phyloP scores from a whole-genome alignment of 1,139 yeast species.

The Insectozyma bohioensis region DNA sequence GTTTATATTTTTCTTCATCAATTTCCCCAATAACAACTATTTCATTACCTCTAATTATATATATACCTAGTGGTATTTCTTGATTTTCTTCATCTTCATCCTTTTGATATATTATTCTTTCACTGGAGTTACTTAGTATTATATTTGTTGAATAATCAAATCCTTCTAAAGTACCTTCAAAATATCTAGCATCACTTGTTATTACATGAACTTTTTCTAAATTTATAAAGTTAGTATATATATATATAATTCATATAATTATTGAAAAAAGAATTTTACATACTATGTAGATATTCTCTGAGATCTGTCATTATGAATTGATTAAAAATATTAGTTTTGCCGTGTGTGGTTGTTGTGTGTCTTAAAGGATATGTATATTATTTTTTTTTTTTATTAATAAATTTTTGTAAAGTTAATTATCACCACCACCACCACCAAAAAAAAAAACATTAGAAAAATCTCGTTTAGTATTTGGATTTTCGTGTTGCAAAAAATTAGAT shows the following conservation, averaged over 20 bases:
- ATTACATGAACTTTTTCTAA: slow-evolving; percentile 64
- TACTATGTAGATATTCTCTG: slow-evolving; percentile 39
- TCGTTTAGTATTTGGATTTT: background rate
- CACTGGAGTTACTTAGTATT: slow-evolving; percentile 60
- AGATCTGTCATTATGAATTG: slow-evolving; percentile 34
- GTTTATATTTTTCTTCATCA: slow-evolving; percentile 50
- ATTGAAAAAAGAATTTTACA: too few relatives aligned
- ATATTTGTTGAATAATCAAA: slow-evolving; percentile 81
- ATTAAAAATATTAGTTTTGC: slow-evolving; percentile 5
- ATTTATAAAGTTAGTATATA: slow-evolving; percentile 26
- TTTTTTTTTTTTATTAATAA: background rate
- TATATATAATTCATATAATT: too few relatives aligned
- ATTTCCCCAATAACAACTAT: slow-evolving; percentile 77
- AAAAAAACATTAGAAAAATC: background rate
- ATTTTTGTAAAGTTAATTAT: too few relatives aligned
- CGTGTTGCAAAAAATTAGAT: slow-evolving; percentile 14
- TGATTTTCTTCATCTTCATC: slow-evolving; percentile 41
- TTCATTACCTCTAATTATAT: slow-evolving; percentile 77
- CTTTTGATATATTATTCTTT: slow-evolving; percentile 38
- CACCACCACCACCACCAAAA: too few relatives aligned
- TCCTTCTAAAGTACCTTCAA: slow-evolving; percentile 74
- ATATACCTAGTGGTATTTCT: slow-evolving; percentile 54
- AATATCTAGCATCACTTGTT: slow-evolving; percentile 80
- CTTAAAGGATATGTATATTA: slow-evolving; percentile 3
- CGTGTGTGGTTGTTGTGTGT: slow-evolving; percentile 6